These are phyloP conservation scores for Pilaira anomala DNA, from an alignment of 192 early-diverging fungal genomes.

Conservation along the genomic window DNA sequence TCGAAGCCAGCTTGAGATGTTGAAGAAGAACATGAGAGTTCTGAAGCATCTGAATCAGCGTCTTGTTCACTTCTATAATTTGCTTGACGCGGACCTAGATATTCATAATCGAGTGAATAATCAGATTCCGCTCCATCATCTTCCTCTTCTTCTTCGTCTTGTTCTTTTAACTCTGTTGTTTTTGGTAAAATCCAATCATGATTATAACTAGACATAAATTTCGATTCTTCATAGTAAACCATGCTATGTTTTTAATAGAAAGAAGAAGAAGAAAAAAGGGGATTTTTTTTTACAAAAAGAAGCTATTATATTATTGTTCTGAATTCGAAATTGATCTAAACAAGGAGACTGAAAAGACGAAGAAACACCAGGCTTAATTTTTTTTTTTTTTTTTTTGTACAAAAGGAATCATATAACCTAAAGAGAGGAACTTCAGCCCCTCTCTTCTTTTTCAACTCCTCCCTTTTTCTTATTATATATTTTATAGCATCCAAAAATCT, in stretches of 20 bases:
- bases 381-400: no score
- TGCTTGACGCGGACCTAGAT: constrained; percentile 29
- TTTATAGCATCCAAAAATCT: constrained; percentile 9
- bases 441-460: no score
- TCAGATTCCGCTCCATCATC: constrained; percentile 22
- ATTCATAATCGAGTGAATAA: constrained; percentile 36
- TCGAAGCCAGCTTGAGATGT: constrained; percentile 21
- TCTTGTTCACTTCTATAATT: constrained; percentile 29
- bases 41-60: constrained; percentile 30
- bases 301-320: constrained; percentile 13
- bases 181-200: neutral
- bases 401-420: no score
- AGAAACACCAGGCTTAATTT: constrained; percentile 11
- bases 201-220: constrained; percentile 5
- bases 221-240: neutral
- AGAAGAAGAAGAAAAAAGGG: constrained; percentile 8
- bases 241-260: neutral
- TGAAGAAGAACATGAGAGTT: constrained; percentile 12
- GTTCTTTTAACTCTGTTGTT: neutral
- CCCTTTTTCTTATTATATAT: no score
- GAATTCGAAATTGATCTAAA: constrained; percentile 27
- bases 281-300: neutral
- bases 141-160: neutral
- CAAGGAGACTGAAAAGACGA: neutral
- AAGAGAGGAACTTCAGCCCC: no score